phyloP scores from a whole-genome alignment of 2,329 filamentous ascomycete genomes.

The Fusarium irregulare region DNA sequence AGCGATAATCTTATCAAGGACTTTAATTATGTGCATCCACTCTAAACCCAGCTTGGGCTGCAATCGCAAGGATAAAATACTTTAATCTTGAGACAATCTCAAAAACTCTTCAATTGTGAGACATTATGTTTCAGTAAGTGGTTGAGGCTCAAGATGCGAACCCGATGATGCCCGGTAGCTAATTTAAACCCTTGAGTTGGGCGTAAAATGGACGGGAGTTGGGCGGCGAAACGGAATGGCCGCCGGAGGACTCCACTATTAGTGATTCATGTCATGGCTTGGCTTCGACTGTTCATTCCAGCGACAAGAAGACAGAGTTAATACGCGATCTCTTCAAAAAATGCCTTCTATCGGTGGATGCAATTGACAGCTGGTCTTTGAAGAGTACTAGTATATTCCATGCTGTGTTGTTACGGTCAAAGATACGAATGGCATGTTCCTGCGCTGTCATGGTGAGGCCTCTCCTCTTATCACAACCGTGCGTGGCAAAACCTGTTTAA shows the following conservation, averaged over 20 bases:
- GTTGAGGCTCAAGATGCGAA: constrained; percentile 15
- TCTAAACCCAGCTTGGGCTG: background rate
- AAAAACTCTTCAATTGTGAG: constrained; percentile 8
- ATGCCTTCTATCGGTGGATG: too few species aligned
- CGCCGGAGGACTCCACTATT: constrained; percentile 24
- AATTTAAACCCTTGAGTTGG: constrained; percentile 25
- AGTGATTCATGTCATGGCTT: constrained; percentile 6
- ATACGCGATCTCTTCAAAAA: too few species aligned
- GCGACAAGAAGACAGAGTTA: background rate
- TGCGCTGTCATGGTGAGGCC: constrained; percentile 9
- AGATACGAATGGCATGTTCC: background rate
- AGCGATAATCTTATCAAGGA: background rate
- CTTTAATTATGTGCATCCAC: constrained; percentile 5
- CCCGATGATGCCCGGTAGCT: constrained; percentile 26
- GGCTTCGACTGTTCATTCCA: background rate
- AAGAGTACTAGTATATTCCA: too few species aligned
- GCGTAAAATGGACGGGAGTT: constrained; percentile 1
- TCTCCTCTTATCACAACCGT: constrained; percentile 21
- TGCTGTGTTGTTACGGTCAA: background rate
- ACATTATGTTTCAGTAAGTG: background rate
- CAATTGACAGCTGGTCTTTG: too few species aligned
- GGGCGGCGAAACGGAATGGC: constrained; percentile 34
- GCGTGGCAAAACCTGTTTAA: constrained; percentile 21
- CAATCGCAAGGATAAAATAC: background rate
- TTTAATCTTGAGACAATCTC: background rate